phyloP scores from a whole-genome alignment of 495 filamentous ascomycete species.

The Clavariopsis aquatica region DNA sequence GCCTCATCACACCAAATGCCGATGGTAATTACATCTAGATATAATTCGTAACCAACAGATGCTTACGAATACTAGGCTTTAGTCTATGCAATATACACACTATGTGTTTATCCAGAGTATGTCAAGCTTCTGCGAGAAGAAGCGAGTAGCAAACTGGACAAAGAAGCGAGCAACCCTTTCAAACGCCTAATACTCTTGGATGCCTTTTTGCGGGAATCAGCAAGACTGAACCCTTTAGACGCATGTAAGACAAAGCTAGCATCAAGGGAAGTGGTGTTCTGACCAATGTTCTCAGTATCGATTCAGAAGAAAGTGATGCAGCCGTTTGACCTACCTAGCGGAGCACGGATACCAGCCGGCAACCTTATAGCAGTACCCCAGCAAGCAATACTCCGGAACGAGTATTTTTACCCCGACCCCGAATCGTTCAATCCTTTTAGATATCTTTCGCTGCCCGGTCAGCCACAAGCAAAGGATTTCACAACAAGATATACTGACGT shows the following conservation, averaged over 20 bases:
- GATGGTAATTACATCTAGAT: conserved; percentile 11
- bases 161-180: too few species aligned
- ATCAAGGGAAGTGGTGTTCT: too few species aligned
- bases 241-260: too few species aligned
- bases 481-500: conserved; percentile 12
- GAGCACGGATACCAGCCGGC: conserved; percentile 1
- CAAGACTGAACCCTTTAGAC: too few species aligned
- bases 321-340: neutral
- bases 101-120: conserved; percentile 17
- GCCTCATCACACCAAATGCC: conserved; percentile 21
- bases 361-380: conserved; percentile 15
- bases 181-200: too few species aligned
- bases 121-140: conserved; percentile 6
- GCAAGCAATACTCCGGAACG: conserved; percentile 1
- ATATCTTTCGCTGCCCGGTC: neutral
- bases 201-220: too few species aligned
- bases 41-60: neutral
- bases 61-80: conserved; percentile 7
- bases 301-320: too few species aligned
- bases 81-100: conserved; percentile 3
- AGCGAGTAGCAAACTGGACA: too few species aligned
- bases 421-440: neutral
- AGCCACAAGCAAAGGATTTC: neutral
- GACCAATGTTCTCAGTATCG: too few species aligned
- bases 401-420: neutral